These are phyloP conservation scores for Crotalaria pallida DNA, from an alignment of 306 rosid species.

Conservation along the genomic window DNA sequence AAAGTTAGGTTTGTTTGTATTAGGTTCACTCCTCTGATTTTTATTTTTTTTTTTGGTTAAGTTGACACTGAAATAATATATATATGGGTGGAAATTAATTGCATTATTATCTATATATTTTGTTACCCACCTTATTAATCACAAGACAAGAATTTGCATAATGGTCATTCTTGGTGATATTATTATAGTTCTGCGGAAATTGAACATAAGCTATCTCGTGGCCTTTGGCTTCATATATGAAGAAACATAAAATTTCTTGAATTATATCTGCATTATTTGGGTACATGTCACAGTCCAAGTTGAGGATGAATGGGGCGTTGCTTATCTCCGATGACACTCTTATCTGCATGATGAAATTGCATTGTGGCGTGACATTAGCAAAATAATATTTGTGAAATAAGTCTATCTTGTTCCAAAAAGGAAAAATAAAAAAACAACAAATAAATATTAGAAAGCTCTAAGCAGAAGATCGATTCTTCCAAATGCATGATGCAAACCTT, in stretches of 20 bases:
- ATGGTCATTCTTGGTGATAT: slow-evolving; percentile 42
- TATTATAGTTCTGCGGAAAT: slow-evolving; percentile 43
- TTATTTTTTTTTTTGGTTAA: no score
- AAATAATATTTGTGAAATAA: neutral
- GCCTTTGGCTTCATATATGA: slow-evolving; percentile 55
- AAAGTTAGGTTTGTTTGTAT: no score
- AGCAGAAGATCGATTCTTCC: no score
- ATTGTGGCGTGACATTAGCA: neutral
- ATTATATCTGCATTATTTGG: slow-evolving; percentile 43
- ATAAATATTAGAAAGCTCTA: no score
- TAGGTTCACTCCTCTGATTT: no score
- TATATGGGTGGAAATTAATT: no score
- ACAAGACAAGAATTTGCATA: slow-evolving; percentile 22
- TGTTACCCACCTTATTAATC: slow-evolving; percentile 13
- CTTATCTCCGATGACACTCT: slow-evolving; percentile 66
- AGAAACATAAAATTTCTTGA: slow-evolving; percentile 47
- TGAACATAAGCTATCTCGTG: slow-evolving; percentile 51
- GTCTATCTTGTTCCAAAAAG: no score
- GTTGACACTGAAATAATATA: no score
- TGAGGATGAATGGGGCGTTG: slow-evolving; percentile 61
- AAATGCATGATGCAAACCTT: no score
- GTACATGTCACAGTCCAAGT: slow-evolving; percentile 71
- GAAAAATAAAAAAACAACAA: no score
- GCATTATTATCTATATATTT: no score
- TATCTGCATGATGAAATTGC: slow-evolving; percentile 36